Evolutionary conservation across 108 stramenopile genomes (phyloP), one percentile per base, ranked within the genome.

Genomic region (Epithemia pelagica): DNA sequence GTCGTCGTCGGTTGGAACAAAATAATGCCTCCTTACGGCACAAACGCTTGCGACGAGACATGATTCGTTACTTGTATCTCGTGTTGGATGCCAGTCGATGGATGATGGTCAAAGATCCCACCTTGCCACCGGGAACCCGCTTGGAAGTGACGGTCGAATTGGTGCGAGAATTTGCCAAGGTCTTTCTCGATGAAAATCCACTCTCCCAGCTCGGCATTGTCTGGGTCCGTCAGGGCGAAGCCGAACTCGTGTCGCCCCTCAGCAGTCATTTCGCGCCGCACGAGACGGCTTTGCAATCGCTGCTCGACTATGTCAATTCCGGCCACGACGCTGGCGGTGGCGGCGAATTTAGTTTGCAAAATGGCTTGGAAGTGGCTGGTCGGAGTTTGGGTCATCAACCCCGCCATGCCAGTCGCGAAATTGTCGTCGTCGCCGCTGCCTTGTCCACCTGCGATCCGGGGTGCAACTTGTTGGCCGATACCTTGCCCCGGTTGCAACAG

Each of bases 321-420:
- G 5, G 10, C 15, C 15, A 5, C 15, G 5, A 5, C 10, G 62
- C 67, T 27, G 59, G 61, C 22, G 81, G 79, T 30, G 89, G 85
- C 20, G 84, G 92, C 30, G 92, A 86, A 64, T 89, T 93, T 63
- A 81, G 79, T 62, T 68, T 93, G 51, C 89, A 90, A 64, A 93
- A 93, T 77, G 92, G 92, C 31, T 69, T 93, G n/a, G 92, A 93
- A 74, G 86, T 93, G 32, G 92, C 92, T 22, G 92, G 92, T 37
- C 79, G 92, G 15, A 80, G 78, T n/a, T 65, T 95, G 70, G 89
- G 86, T 10, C 85, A 89, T 63, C 84, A 84, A 53, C 90, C 90
- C 28, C 61, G 84, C 54, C 86, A 95, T 69, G 94, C 89, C 58
- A 77, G 74, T 59, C 73, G 94, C 27, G 94, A 95, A 78, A 82